These are phyloP conservation scores for Polyporus tsugae DNA, from an alignment of 1,284 basidiomycete species.

Conservation along the genomic window DNA sequence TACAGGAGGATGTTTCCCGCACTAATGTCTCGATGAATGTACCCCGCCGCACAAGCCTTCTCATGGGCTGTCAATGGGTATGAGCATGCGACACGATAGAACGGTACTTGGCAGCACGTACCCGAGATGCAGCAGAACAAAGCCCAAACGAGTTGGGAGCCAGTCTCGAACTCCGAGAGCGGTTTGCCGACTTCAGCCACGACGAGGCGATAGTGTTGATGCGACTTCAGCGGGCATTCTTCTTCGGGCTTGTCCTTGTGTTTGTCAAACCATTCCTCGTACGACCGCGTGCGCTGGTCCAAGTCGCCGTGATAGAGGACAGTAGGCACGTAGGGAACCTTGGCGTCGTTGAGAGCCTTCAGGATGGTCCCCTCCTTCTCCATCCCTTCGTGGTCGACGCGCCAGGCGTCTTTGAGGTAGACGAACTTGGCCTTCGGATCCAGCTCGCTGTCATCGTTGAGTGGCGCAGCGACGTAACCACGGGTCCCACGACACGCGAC, in stretches of 20 bases:
- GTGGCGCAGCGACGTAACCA: constrained; percentile 21
- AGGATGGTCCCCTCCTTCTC: constrained; percentile 17
- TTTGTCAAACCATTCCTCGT: not conserved
- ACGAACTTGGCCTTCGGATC: constrained; percentile 2
- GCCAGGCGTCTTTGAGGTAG: constrained; percentile 27
- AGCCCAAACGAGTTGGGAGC: not conserved
- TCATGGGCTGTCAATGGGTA: not conserved
- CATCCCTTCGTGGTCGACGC: constrained; percentile 8
- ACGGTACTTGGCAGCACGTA: not conserved
- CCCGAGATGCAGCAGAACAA: constrained; percentile 7
- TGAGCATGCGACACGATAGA: not conserved
- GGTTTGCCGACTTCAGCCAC: constrained; percentile 24
- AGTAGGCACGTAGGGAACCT: constrained; percentile 31
- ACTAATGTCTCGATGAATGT: constrained; percentile 25
- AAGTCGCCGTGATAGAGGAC: constrained; percentile 26
- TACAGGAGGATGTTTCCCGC: constrained; percentile 22
- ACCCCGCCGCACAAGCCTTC: constrained; percentile 4
- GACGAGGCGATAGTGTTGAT: constrained; percentile 27
- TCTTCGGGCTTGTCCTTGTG: not conserved
- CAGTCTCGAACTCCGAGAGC: constrained; percentile 11
- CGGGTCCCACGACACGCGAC: constrained; percentile 22
- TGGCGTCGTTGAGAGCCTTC: constrained; percentile 22
- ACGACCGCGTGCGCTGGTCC: constrained; percentile 4
- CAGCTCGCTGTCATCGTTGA: not conserved
- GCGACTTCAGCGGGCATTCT: constrained; percentile 12